Percentiles rank a stretch among this genome's conserved stretches.
phyloP scores from a whole-genome alignment of 805 yeast species.

The Kazachstania taianensis region DNA sequence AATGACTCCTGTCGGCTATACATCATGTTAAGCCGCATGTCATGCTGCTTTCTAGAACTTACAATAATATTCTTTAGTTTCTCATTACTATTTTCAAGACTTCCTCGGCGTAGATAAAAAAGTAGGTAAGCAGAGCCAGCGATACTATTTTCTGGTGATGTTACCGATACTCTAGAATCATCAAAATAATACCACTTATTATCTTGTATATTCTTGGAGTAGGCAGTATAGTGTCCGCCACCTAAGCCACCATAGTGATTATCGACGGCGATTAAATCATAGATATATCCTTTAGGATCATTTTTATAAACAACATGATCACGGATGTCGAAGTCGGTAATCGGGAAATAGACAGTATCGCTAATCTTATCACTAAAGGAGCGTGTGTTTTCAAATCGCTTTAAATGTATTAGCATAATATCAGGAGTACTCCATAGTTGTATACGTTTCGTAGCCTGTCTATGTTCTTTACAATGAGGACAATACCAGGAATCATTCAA shows the following conservation, averaged over 20 bases:
- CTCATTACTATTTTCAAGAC: constrained; percentile 36
- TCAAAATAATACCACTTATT: constrained; percentile 82
- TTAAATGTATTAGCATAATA: constrained; percentile 77
- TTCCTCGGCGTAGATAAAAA: constrained; percentile 56
- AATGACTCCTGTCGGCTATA: constrained; percentile 18
- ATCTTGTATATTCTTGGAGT: constrained; percentile 69
- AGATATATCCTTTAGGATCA: constrained; percentile 33
- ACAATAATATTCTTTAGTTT: constrained; percentile 33
- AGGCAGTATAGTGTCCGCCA: constrained; percentile 95
- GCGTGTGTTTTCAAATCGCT: constrained; percentile 76
- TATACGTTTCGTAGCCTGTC: constrained; percentile 83
- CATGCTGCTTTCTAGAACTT: constrained; percentile 32
- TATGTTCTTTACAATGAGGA: constrained; percentile 77
- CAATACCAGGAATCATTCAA: constrained; percentile 92
- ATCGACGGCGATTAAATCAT: constrained; percentile 87
- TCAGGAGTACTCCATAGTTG: constrained; percentile 94
- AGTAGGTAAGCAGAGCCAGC: constrained; percentile 78
- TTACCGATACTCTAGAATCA: constrained; percentile 63
- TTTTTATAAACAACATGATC: constrained; percentile 38
- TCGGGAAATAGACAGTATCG: constrained; percentile 77
- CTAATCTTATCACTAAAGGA: constrained; percentile 85
- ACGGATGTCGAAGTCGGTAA: constrained; percentile 66
- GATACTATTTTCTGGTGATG: constrained; percentile 50
- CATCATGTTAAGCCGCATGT: constrained; percentile 15
- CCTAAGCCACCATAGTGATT: constrained; percentile 95